Base-by-base conservation (phyloP, 768 basidiomycete species). In the Suillus sp. region DNA sequence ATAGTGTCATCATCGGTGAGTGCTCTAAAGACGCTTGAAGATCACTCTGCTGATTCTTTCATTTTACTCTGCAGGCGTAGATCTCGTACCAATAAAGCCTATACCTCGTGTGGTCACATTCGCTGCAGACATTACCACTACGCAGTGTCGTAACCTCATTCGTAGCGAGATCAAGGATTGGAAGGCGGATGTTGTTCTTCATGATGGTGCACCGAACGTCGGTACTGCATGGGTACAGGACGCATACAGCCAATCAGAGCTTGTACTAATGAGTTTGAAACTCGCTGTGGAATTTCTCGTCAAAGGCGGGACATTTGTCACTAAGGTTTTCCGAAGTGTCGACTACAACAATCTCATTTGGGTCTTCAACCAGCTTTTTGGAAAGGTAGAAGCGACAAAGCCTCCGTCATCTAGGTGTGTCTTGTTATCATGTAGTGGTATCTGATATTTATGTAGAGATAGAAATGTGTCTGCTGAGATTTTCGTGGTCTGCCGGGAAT, bases 381-480 rank as follows among this genome's bases (percentile, higher is more conserved):
- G 85, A 53, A 95, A 91, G 76, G 97, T 99, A 37, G 97, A 99
- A 76, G 97, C 97, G 7, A 99, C 97, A 37, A 99, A 99, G 73
- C 97, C 97, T 2, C 96, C 97, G 10, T 96, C 95, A 42, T 99
- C 97, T 27, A 88, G 95, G 93, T 95, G 65, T 70, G 81, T 32
- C 53, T n/a, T 45, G 9, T 37, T 45, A 25, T 45, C 54, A 40
- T 20, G 37, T 40, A 35, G 38, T 43, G 22, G 8, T 45, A 25
- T 37, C 34, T 9, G 0, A 37, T 25, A 59, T 62, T 43, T 59
- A 30, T 8, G 1, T 40, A 25, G 45, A 43, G 59, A 40, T 43
- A 96, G 96, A 80, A 98, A 96, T 79, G 97, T 99, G 50, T 99
- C 97, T 50, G 97, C 97, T 14, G 97, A 99, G 78, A 99, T 99